These are phyloP conservation scores for Fragilaria crotonensis DNA, from an alignment of 108 stramenopile genomes.

Conservation along the genomic window DNA sequence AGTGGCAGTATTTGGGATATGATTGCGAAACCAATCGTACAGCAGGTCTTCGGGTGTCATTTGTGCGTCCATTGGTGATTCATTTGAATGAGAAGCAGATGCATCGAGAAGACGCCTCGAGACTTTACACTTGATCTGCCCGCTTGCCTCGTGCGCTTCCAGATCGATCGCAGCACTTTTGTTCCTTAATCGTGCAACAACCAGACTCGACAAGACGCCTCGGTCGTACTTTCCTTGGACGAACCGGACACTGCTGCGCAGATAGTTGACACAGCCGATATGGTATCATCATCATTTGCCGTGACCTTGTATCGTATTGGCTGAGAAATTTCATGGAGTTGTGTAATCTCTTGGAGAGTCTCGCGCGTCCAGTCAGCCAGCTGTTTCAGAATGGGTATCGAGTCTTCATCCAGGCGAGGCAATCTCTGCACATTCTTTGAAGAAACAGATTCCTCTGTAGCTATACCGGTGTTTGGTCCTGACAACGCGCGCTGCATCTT, in stretches of 20 bases:
- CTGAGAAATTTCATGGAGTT: background rate
- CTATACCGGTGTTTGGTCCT: constrained; percentile 5
- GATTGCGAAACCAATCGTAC: constrained; percentile 21
- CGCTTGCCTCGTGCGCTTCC: constrained; percentile 31
- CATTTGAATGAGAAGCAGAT: background rate
- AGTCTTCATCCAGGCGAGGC: too few species aligned
- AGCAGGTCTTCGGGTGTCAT: constrained; percentile 18
- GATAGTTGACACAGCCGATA: constrained; percentile 23
- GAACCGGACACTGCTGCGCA: constrained; percentile 60
- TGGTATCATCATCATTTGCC: constrained; percentile 4
- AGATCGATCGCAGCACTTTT: constrained; percentile 3
- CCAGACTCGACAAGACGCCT: constrained; percentile 14
- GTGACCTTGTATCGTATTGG: background rate
- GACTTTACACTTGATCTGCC: constrained; percentile 19
- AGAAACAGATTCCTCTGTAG: background rate
- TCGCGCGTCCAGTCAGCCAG: background rate
- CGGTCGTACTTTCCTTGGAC: constrained; percentile 29
- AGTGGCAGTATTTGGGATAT: background rate
- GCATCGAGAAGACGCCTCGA: background rate
- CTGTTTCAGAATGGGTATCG: background rate
- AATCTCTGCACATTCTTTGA: background rate
- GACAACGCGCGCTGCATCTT: constrained; percentile 31
- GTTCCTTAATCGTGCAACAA: constrained; percentile 25
- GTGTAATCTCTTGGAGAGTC: background rate
- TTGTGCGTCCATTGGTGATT: background rate